These are phyloP conservation scores for Sarocladium kiliense DNA, from an alignment of 2,329 filamentous ascomycete species.

Conservation along the genomic window DNA sequence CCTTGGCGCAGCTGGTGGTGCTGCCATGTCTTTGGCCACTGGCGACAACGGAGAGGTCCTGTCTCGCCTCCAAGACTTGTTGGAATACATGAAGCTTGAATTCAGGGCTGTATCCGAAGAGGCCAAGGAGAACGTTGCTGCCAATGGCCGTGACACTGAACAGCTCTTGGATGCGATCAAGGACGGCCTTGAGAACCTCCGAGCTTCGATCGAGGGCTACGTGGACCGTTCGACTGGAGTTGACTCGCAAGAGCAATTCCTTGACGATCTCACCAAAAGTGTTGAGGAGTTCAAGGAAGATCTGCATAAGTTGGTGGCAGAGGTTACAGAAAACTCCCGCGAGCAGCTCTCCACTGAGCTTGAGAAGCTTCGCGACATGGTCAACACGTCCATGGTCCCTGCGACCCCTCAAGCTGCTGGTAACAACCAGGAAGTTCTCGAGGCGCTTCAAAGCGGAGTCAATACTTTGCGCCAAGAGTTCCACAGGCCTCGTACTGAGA, in stretches of 20 bases:
- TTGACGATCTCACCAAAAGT: constrained; percentile 60
- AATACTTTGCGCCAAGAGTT: constrained; percentile 73
- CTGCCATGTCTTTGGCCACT: constrained; percentile 8
- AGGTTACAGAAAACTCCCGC: constrained; percentile 24
- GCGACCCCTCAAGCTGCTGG: constrained; percentile 38
- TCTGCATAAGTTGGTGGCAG: constrained; percentile 55
- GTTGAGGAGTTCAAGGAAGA: constrained; percentile 65
- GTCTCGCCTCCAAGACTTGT: constrained; percentile 59
- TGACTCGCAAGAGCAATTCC: constrained; percentile 70
- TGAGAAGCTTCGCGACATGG: constrained; percentile 71
- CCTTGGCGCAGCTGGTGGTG: constrained; percentile 20
- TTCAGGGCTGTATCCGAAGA: constrained; percentile 57
- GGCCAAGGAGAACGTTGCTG: constrained; percentile 72
- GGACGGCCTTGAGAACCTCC: constrained; percentile 77
- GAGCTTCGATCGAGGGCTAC: constrained; percentile 74
- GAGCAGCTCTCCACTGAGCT: constrained; percentile 78
- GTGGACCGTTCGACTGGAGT: constrained; percentile 67
- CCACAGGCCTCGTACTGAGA: constrained; percentile 58
- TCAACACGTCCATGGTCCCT: constrained; percentile 65
- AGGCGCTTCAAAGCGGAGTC: constrained; percentile 66
- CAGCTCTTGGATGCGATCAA: constrained; percentile 84
- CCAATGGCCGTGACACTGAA: constrained; percentile 76
- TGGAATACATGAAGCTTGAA: constrained; percentile 53
- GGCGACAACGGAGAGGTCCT: constrained; percentile 45
- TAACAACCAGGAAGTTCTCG: constrained; percentile 62